phyloP scores from a whole-genome alignment of 768 basidiomycete species.

The Coprinopsis cinerea region DNA sequence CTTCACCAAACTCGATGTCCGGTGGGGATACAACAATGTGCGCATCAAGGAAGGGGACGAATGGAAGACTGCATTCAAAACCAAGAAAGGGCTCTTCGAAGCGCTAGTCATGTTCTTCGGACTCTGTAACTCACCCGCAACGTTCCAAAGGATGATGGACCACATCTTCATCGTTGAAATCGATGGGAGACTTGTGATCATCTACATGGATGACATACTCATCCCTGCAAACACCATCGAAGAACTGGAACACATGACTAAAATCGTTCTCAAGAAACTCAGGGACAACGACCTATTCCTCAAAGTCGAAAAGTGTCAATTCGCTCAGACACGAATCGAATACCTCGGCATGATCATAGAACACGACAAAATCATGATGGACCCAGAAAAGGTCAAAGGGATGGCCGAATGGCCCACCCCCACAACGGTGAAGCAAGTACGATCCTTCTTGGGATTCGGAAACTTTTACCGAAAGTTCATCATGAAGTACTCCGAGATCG shows the following conservation, averaged over 20 bases:
- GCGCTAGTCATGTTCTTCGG: slow-evolving; percentile 10
- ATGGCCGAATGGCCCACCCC: too few species aligned
- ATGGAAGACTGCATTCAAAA: slow-evolving; percentile 4
- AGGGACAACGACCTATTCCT: too few species aligned
- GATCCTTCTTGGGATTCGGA: slow-evolving; percentile 37
- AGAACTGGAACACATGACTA: slow-evolving; percentile 8
- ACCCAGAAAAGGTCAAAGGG: too few species aligned
- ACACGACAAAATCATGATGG: too few species aligned
- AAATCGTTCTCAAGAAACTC: too few species aligned
- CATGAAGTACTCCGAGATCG: slow-evolving; percentile 25
- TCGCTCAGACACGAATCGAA: too few species aligned
- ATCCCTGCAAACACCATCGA: slow-evolving; percentile 15
- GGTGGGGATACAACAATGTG: slow-evolving; percentile 9
- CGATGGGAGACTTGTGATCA: slow-evolving; percentile 19
- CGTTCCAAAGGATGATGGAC: slow-evolving; percentile 10
- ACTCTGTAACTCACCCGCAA: slow-evolving; percentile 10
- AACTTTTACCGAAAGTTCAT: slow-evolving; percentile 43
- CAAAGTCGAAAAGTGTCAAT: too few species aligned
- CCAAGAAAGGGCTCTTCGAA: slow-evolving; percentile 7
- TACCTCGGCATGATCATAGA: too few species aligned
- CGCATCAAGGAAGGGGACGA: too few species aligned
- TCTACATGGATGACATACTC: slow-evolving; percentile 38
- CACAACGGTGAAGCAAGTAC: slow-evolving; percentile 25
- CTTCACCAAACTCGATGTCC: slow-evolving; percentile 8
- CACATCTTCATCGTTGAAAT: too few species aligned